phyloP scores from a whole-genome alignment of 352 stramenopile genomes.

The Peronospora belbahrii region DNA sequence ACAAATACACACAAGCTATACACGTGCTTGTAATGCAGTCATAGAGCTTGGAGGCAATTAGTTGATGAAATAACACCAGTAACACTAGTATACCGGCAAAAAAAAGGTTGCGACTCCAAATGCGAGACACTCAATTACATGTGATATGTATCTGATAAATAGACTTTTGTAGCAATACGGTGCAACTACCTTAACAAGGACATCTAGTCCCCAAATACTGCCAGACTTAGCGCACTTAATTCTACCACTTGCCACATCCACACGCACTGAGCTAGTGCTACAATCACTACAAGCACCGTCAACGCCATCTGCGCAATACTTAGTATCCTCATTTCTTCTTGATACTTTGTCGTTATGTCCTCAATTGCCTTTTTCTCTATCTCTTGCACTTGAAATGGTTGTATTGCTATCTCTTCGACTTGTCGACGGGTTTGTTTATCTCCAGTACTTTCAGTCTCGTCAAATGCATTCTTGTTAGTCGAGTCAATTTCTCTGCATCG shows the following conservation, averaged over 20 bases:
- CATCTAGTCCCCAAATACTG: conserved; percentile 5
- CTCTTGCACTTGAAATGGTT: conserved; percentile 1
- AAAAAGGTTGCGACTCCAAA: too few relatives aligned
- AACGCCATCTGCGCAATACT: conserved; percentile 4
- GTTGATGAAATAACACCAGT: too few relatives aligned
- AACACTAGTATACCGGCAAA: too few relatives aligned
- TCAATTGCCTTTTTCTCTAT: not conserved
- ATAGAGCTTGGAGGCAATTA: too few relatives aligned
- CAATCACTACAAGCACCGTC: conserved; percentile 9
- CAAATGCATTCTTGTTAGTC: conserved; percentile 2
- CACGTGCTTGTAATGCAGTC: too few relatives aligned
- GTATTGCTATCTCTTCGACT: not conserved
- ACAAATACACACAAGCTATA: too few relatives aligned
- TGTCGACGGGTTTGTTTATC: conserved; percentile 8
- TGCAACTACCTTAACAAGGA: not conserved
- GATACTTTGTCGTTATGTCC: not conserved
- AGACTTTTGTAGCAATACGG: not conserved
- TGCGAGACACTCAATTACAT: too few relatives aligned
- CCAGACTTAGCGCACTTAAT: conserved; percentile 9
- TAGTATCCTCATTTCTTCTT: conserved; percentile 7
- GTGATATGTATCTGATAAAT: not conserved
- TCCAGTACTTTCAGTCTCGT: conserved; percentile 11
- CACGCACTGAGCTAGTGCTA: conserved; percentile 17
- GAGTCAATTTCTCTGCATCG: not conserved
- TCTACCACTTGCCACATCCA: conserved; percentile 21